Base-by-base conservation (phyloP, 2,329 filamentous ascomycete genomes). In the Fusarium staphyleae region DNA sequence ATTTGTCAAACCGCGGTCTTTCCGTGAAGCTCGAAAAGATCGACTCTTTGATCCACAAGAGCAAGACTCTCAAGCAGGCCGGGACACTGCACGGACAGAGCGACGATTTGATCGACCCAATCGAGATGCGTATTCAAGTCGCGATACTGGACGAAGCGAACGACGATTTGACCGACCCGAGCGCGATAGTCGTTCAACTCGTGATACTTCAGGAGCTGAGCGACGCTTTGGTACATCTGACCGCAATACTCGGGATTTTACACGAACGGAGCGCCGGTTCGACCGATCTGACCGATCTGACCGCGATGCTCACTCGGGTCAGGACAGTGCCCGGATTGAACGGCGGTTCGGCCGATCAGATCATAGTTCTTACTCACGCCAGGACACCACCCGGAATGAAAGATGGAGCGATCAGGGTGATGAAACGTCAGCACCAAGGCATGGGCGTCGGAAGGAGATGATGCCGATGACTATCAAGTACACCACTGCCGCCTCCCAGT, bases 401-500 rank as follows among this genome's bases (percentile, higher is more conserved):
- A 52, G 52, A 45, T 62, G 52, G 51, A 56, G 49, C 9, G 30
- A 43, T 11, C 39, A 53, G 24, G 48, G 14, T 12, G 42, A 50
- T n/a, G 42, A 50, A 5, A 35, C 50, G 13, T 34, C 34, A 12
- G 34, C 29, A 35, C 41, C 34, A 15, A 59, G 24, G 32, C 62
- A 64, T 19, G 65, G 60, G 32, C 64, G 61, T 24, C 70, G 60
- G 40, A 69, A 67, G 24, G 67, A 62, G 26, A 69, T 73, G 69
- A 74, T 74, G 69, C 63, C 71, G 9, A 70, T 75, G 66, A 73
- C 67, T 1, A 59, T 76, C 54, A 72, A 74, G 40, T 85, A 93
- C 69, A 91, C 90, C 0, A 96, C 91, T 1, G 89, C 93, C 0
- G 90, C 91, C 5, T 96, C 93, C 0, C 89, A 96, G 57, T 98